Evolutionary conservation across 2,329 filamentous ascomycete genomes (phyloP), one percentile per base, ranked within the genome.

Genomic region (Malbranchea zuffiana): DNA sequence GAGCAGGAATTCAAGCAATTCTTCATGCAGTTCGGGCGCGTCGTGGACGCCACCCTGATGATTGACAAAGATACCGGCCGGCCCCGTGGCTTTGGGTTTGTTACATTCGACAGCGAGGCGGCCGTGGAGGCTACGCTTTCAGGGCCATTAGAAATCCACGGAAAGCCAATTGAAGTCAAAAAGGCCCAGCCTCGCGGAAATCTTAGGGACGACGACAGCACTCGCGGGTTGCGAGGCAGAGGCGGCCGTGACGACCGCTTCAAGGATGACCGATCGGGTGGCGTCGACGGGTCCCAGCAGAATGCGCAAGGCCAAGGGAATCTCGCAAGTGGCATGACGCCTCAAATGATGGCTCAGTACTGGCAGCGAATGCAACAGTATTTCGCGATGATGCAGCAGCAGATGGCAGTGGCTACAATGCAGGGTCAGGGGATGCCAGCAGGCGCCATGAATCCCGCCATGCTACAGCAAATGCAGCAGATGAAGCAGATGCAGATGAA

Each of bases 41-140:
- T 98, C 13, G 80, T 98, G 25, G 90, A 98, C 62, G 90, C 90
- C 2, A 98, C 90, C 0, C 75, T 98, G 2, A 98, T 98, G 90
- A 98, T 98, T 78, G 90, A 98, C 60, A 98, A 98, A 63, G 90
- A 98, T 59, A 98, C 90, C 1, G 90, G 90, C n/a, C 77, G 90
- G 26, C 90, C 90, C 2, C 75, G 90, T 54, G 90, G 90, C 1
- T 98, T 98, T 53, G 90, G 90, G 10, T 98, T 98, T 59, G 90
- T 98, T 36, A 98, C 90, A 0, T 98, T 98, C 50, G 90, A 98
- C 62, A 92, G 80, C 48, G 90, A 98, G 53, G 79, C 84, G 11
- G 90, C 90, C 12, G 90, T 98, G 29, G 90, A 98, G 47, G 82
- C 83, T 21, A 93, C 87, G 43, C 75, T 98, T 28, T 78, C 80